Conservation (phyloP, 306 rosid species). For the Prunus davidiana region DNA sequence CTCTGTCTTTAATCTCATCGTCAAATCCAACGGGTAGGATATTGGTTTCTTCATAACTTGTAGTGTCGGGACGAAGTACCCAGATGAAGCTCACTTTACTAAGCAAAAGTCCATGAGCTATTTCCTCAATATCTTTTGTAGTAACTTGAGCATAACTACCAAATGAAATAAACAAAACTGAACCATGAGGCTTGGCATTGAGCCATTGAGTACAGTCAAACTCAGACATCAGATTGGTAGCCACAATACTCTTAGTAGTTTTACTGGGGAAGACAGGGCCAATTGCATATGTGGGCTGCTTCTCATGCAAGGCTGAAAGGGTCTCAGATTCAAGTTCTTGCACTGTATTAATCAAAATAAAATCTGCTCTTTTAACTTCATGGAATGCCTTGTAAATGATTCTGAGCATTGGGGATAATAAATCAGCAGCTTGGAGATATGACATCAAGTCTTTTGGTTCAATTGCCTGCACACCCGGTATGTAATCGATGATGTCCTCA, state of each 20-base stretch:
- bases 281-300: slow-evolving; percentile 31
- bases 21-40: slow-evolving; percentile 16
- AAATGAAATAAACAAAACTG: slow-evolving; percentile 20
- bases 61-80: slow-evolving; percentile 20
- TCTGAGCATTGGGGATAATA: not conserved
- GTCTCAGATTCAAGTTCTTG: slow-evolving; percentile 31
- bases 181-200: slow-evolving; percentile 22
- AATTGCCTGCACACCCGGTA: slow-evolving; percentile 29
- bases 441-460: slow-evolving; percentile 29
- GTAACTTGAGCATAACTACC: slow-evolving; percentile 7
- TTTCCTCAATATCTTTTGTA: slow-evolving; percentile 17
- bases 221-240: slow-evolving; percentile 22
- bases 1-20: slow-evolving; percentile 15
- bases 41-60: not conserved
- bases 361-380: slow-evolving; percentile 18
- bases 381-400: slow-evolving; percentile 19
- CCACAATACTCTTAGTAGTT: not conserved
- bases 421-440: slow-evolving; percentile 2
- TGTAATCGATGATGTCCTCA: slow-evolving; percentile 29
- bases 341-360: not conserved
- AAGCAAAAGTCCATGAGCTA: slow-evolving; percentile 20
- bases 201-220: slow-evolving; percentile 30
- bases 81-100: slow-evolving; percentile 22
- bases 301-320: slow-evolving; percentile 25
- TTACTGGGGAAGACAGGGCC: not conserved